Conservation (phyloP, 352 stramenopile species). For the Blastocystis sp. region DNA sequence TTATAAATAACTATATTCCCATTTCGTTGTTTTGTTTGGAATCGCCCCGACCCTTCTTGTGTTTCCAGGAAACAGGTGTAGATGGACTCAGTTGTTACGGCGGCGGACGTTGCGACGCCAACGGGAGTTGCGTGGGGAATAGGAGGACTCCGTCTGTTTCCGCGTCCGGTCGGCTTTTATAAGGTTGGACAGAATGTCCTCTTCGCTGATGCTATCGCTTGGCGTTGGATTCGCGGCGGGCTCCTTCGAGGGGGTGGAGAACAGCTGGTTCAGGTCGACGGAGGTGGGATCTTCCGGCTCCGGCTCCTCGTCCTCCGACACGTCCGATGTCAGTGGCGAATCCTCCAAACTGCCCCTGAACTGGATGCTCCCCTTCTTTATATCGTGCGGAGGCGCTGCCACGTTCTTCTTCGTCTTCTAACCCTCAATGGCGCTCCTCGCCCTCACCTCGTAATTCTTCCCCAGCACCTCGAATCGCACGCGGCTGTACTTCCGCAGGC, state of each 20-base stretch:
- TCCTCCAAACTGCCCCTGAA: background rate
- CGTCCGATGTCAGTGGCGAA: background rate
- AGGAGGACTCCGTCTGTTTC: no score
- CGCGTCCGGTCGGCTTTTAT: no score
- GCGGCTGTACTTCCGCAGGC: background rate
- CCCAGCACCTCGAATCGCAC: background rate
- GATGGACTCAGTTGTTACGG: no score
- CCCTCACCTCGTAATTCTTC: background rate
- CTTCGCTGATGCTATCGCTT: background rate
- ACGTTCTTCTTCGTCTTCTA: background rate
- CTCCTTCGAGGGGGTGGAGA: background rate
- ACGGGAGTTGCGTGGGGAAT: no score
- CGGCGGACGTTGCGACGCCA: no score
- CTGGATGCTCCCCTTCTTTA: background rate
- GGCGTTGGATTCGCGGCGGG: background rate
- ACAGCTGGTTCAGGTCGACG: constrained; percentile 7
- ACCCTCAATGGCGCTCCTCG: background rate
- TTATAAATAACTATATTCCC: background rate
- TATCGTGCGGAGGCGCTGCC: background rate
- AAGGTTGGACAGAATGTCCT: background rate
- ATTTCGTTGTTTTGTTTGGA: constrained; percentile 31
- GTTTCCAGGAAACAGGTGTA: no score
- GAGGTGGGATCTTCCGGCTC: background rate
- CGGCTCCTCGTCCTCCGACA: background rate
- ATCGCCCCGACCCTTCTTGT: no score